A percentile compares a stretch with the other conserved stretches of the same genome.
phyloP scores from a whole-genome alignment of 2,329 filamentous ascomycete genomes.

The Chaetomium strumarium region DNA sequence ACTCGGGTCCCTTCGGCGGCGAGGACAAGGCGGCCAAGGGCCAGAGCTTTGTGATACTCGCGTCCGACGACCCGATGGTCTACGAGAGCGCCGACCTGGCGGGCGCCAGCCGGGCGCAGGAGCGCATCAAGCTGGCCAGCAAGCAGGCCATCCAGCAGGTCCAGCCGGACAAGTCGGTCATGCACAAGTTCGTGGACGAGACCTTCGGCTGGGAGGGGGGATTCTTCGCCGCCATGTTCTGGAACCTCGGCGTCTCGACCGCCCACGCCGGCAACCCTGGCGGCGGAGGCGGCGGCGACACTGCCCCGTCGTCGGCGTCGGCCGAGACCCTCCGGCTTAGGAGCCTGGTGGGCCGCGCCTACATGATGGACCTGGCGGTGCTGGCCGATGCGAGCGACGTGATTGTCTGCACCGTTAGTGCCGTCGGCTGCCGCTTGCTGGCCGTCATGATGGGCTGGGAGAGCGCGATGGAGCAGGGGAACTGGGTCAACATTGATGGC shows the following conservation, averaged over 20 bases:
- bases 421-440: constrained; percentile 65
- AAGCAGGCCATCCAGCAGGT: constrained; percentile 43
- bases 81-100: constrained; percentile 60
- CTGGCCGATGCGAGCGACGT: constrained; percentile 61
- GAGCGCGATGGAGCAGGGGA: constrained; percentile 49
- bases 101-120: constrained; percentile 55
- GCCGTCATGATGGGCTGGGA: constrained; percentile 89
- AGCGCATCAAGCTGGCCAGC: constrained; percentile 68
- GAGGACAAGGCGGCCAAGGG: constrained; percentile 34
- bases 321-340: constrained; percentile 59
- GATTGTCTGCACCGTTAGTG: constrained; percentile 71
- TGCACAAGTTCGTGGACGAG: constrained; percentile 66
- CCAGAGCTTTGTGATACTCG: constrained; percentile 54
- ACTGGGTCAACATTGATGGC: constrained; percentile 78
- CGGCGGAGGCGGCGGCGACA: constrained; percentile 20
- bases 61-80: constrained; percentile 76
- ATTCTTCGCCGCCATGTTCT: constrained; percentile 78
- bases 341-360: constrained; percentile 71
- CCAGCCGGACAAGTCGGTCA: constrained; percentile 38
- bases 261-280: constrained; percentile 19
- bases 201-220: constrained; percentile 83
- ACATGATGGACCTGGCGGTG: constrained; percentile 74
- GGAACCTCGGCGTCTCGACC: constrained; percentile 51
- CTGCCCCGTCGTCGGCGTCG: constrained; percentile 38
- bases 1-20: constrained; percentile 30